Evolutionary conservation across 2,329 filamentous ascomycete genomes (phyloP), one percentile per base, ranked within the genome.

Genomic region (Exophiala alcalophila): DNA sequence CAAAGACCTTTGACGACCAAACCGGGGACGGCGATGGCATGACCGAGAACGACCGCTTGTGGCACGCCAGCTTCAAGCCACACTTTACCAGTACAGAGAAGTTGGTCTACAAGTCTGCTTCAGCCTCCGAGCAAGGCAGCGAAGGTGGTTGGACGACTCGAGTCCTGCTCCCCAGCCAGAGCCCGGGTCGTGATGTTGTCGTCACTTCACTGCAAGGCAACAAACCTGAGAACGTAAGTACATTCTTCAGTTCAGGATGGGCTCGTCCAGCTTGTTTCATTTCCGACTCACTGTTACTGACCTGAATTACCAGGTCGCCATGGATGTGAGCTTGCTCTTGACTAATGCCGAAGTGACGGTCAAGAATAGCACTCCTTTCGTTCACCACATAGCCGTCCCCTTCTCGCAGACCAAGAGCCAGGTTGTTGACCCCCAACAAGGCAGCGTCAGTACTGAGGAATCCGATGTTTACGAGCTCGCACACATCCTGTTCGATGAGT

Each of bases 401-500:
- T 26, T 56, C 57, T 33, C 66, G 62, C 32, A 49, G 56, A 29
- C 52, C 50, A 40, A 62, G 45, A 52, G 58, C 19, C 25, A 54
- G 44, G 47, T 61, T 19, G 50, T 40, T 7, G n/a, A n/a, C n/a
- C n/a, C n/a, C n/a, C n/a, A n/a, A n/a, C 35, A 47, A 18, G 31
- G 44, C 15, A n/a, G 23, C 10, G 12, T 16, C n/a, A 19, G 26
- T 18, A 19, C 57, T 18, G 60, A 66, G 19, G 66, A 70, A 51
- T 57, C 59, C n/a, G 52, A 65, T 16, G 80, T 92, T 1, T 98
- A 94, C 92, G 78, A 87, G 48, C 72, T 98, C 24, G 83, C 87
- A 1, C 85, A 86, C 44, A 82, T 96, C 25, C 74, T 98, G 3
- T 98, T 95, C 59, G 72, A 81, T n/a, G 63, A 69, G 7, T 65